These are phyloP conservation scores for Lathyrus sativus DNA, from an alignment of 306 rosid genomes.

Conservation along the genomic window DNA sequence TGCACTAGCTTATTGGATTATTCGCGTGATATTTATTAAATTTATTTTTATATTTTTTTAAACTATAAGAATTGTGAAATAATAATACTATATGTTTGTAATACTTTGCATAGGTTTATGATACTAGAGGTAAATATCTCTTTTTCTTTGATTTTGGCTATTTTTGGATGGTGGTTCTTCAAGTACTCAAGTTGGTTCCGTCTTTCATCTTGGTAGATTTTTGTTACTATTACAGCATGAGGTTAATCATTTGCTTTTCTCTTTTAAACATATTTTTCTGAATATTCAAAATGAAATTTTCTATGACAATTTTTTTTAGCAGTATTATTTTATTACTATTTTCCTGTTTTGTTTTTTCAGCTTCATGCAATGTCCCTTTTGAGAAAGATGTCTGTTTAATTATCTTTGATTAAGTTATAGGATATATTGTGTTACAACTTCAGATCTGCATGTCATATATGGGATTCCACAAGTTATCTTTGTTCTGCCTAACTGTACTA, in stretches of 20 bases:
- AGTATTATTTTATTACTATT: not conserved
- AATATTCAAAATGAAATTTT: not conserved
- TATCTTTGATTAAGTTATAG: no score
- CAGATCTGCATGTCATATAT: no score
- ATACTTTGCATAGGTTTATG: slow-evolving; percentile 54
- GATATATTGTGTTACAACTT: no score
- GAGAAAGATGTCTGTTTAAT: no score
- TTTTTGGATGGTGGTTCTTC: slow-evolving; percentile 63
- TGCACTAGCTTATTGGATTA: no score
- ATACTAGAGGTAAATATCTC: slow-evolving; percentile 56
- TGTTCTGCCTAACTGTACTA: no score
- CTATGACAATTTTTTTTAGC: no score
- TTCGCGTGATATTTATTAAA: slow-evolving; percentile 41
- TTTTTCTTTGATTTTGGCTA: no score
- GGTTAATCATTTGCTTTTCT: slow-evolving; percentile 41
- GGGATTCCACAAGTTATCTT: no score
- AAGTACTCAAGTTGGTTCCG: slow-evolving; percentile 59
- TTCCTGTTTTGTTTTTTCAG: slow-evolving; percentile 40
- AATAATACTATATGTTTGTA: not conserved
- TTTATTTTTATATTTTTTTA: not conserved
- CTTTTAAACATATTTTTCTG: not conserved
- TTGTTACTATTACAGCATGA: slow-evolving; percentile 73
- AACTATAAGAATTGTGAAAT: no score
- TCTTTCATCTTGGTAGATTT: slow-evolving; percentile 81
- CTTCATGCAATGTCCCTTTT: slow-evolving; percentile 62